Evolutionary conservation across 163 green algal genomes (phyloP).

Genomic region (Scenedesmus sp.): DNA sequence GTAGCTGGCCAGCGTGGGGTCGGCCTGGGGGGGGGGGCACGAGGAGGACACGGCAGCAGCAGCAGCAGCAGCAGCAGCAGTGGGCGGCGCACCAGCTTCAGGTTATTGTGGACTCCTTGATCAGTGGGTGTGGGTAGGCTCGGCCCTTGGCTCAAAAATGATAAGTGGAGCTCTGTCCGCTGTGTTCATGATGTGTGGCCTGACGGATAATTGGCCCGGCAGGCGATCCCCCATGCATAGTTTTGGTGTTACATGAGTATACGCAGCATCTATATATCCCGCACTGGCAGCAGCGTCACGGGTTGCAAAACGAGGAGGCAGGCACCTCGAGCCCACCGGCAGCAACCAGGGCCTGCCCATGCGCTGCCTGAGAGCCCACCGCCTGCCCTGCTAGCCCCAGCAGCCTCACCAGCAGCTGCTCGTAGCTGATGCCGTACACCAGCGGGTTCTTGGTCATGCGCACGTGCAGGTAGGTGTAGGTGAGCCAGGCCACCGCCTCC

Average conservation of each 20-base stretch:
- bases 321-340: no score
- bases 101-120: background rate
- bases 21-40: background rate
- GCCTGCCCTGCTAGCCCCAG: background rate
- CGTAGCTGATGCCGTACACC: slow-evolving; percentile 94
- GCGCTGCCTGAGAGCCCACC: no score
- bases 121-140: background rate
- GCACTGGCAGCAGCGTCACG: background rate
- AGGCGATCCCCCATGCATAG: no score
- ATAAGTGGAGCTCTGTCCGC: no score
- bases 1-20: slow-evolving; percentile 66
- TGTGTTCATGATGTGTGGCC: no score
- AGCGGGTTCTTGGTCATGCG: slow-evolving; percentile 95
- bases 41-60: background rate
- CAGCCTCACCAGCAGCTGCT: slow-evolving; percentile 75
- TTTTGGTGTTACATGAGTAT: no score
- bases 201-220: no score
- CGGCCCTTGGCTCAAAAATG: no score
- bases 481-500: slow-evolving; percentile 91
- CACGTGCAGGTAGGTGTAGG: slow-evolving; percentile 96
- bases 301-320: background rate
- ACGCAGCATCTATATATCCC: no score
- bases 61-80: background rate
- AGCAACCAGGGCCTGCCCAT: background rate
- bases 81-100: background rate